These are phyloP conservation scores for Ophiocytium majus DNA, from an alignment of 352 stramenopile species.

Conservation along the genomic window DNA sequence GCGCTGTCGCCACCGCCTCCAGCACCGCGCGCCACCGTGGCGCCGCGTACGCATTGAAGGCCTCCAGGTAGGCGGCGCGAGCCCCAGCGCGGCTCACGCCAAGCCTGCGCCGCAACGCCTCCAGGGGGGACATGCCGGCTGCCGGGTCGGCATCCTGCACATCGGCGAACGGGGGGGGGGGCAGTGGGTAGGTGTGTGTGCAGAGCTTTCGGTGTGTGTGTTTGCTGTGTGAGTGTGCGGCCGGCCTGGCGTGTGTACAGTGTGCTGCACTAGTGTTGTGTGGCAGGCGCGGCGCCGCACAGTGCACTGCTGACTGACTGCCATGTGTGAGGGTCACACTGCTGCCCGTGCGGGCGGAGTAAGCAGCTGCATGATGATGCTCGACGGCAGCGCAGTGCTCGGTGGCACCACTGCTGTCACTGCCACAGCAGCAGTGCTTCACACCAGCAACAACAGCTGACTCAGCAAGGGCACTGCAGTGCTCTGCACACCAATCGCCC, in stretches of 20 bases:
- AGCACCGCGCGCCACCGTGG: slow-evolving; percentile 10
- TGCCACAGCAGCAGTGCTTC: not conserved
- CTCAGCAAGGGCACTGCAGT: not conserved
- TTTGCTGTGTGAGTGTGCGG: too few species aligned
- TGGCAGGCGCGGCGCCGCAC: too few species aligned
- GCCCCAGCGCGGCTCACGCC: slow-evolving; percentile 45
- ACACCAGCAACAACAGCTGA: not conserved
- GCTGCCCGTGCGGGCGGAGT: too few species aligned
- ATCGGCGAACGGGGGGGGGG: too few species aligned
- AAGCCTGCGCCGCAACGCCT: slow-evolving; percentile 24
- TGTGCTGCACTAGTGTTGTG: too few species aligned
- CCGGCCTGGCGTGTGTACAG: too few species aligned
- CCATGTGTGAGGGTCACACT: too few species aligned
- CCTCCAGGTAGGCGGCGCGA: slow-evolving; percentile 24
- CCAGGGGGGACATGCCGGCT: too few species aligned
- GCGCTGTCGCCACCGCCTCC: not conserved
- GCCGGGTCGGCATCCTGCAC: too few species aligned
- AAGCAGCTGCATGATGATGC: not conserved
- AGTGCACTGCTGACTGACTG: too few species aligned
- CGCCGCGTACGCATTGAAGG: slow-evolving; percentile 40
- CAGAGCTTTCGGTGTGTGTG: too few species aligned
- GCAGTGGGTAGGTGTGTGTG: too few species aligned
- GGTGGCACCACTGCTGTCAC: not conserved
- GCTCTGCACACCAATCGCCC: not conserved
- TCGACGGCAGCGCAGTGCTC: not conserved